Conservation (phyloP, 768 basidiomycete genomes). For the Amanita muscaria region DNA sequence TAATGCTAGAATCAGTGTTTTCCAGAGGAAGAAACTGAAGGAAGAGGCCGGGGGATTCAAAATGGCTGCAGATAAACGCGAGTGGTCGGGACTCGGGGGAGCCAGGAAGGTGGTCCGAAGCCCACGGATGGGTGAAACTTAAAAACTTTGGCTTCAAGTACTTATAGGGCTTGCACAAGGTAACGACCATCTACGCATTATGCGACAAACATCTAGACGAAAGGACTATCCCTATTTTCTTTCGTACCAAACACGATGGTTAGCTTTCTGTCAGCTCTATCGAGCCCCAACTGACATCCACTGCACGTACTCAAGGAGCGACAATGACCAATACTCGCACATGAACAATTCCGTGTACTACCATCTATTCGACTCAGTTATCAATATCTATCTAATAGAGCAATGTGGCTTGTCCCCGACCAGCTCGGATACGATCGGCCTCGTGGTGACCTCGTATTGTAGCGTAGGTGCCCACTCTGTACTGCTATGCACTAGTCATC, state of each 20-base stretch:
- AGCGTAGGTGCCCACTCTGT: constrained; percentile 32
- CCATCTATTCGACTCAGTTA: constrained; percentile 72
- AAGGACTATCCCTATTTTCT: constrained; percentile 54
- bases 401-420: constrained; percentile 49
- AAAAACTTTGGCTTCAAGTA: no score
- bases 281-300: not conserved
- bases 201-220: no score
- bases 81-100: no score
- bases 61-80: no score
- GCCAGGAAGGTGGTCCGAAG: no score
- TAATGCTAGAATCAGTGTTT: no score
- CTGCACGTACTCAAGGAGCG: constrained; percentile 50
- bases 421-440: constrained; percentile 49
- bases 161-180: no score
- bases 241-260: constrained; percentile 66
- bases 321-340: constrained; percentile 82
- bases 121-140: no score
- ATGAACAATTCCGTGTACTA: constrained; percentile 79
- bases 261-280: constrained; percentile 15
- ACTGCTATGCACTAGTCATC: no score
- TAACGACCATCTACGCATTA: no score
- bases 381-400: constrained; percentile 72
- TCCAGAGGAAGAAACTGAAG: no score
- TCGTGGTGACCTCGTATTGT: constrained; percentile 73
- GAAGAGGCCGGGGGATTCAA: no score